Percentiles rank a stretch among this genome's conserved stretches.
These are phyloP conservation scores for Botrytis tulipae DNA, from an alignment of 2,329 filamentous ascomycete genomes.

Conservation along the genomic window DNA sequence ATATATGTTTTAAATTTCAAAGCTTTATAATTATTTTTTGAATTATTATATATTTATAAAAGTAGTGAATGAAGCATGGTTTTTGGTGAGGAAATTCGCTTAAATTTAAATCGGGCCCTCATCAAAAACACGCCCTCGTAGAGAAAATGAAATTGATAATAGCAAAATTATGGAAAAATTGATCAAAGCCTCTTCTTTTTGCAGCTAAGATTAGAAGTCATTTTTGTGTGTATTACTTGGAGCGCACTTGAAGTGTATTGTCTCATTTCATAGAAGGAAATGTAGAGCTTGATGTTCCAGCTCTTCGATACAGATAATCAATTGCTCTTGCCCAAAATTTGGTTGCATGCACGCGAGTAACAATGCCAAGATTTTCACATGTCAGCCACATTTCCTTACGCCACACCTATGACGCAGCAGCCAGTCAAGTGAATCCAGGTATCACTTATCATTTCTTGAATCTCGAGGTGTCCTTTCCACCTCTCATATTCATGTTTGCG, in stretches of 20 bases:
- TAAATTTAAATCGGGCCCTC: too few relatives aligned
- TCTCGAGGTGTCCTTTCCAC: constrained; percentile 17
- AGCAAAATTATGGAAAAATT: background rate
- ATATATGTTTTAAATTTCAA: too few relatives aligned
- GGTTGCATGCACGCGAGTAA: background rate
- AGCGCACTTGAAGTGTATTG: background rate
- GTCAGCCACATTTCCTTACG: background rate
- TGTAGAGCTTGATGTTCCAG: background rate
- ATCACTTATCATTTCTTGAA: constrained; percentile 6
- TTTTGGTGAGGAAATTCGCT: too few relatives aligned
- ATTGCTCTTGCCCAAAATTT: background rate
- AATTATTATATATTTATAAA: too few relatives aligned
- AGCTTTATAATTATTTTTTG: too few relatives aligned
- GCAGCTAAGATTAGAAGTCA: background rate
- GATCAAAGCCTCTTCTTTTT: background rate
- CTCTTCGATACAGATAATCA: background rate
- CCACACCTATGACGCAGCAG: constrained; percentile 6
- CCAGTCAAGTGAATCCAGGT: background rate
- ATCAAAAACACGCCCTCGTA: too few relatives aligned
- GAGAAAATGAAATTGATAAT: background rate
- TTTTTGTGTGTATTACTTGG: background rate
- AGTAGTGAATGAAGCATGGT: too few relatives aligned
- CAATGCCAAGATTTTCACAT: background rate
- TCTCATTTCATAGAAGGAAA: background rate
- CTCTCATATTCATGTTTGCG: background rate